Evolutionary conservation across 2,329 filamentous ascomycete genomes (phyloP).

Genomic region (Canariomyces notabilis): DNA sequence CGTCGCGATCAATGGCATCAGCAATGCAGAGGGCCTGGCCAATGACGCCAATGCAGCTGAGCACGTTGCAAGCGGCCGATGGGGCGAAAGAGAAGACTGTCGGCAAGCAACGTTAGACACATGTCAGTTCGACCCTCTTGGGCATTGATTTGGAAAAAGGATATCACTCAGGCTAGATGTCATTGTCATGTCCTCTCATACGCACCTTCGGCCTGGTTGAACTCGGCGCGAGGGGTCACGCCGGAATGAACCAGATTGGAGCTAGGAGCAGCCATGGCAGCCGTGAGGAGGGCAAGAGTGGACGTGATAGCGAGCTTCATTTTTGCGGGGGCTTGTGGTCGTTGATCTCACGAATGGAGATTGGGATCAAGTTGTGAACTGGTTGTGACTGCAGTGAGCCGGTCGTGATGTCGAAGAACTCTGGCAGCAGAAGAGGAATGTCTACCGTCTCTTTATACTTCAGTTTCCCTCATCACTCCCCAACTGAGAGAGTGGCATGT

Average conservation of each 20-base stretch:
- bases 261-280: slow-evolving; percentile 10
- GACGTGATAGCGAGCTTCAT: slow-evolving; percentile 12
- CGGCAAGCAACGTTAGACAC: background rate
- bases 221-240: slow-evolving; percentile 13
- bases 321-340: background rate
- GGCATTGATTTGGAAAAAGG: background rate
- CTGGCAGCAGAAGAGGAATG: no score
- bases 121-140: background rate
- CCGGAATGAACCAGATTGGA: background rate
- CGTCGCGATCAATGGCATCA: slow-evolving; percentile 14
- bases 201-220: slow-evolving; percentile 19
- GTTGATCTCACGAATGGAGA: no score
- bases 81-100: slow-evolving; percentile 18
- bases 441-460: no score
- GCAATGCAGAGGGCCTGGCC: slow-evolving; percentile 17
- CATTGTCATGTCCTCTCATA: background rate
- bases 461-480: no score
- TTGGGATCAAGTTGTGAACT: no score
- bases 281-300: slow-evolving; percentile 2
- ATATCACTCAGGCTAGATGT: background rate
- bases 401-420: no score
- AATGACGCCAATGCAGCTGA: slow-evolving; percentile 20
- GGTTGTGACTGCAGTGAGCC: no score
- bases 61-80: slow-evolving; percentile 14
- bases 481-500: no score